Evolutionary conservation across 768 basidiomycete genomes (phyloP).

Genomic region (Stropharia rugosoannulata): DNA sequence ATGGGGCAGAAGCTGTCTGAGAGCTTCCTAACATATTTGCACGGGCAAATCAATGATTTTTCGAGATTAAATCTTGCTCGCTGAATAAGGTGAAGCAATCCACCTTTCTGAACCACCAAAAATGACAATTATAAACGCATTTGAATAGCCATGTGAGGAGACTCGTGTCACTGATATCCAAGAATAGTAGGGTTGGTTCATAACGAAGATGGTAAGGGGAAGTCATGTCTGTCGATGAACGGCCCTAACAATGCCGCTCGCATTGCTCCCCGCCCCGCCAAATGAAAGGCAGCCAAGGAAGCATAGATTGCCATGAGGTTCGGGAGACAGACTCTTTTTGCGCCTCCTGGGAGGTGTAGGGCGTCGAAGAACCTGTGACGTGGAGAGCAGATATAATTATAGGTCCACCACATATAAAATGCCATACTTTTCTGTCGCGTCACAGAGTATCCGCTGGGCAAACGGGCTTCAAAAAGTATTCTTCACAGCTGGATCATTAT

Average conservation of each 20-base stretch:
- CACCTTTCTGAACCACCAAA: neutral
- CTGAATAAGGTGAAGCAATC: neutral
- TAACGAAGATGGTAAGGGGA: neutral
- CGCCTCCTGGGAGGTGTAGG: neutral
- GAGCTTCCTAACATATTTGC: constrained; percentile 43
- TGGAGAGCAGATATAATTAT: neutral
- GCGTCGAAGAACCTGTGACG: neutral
- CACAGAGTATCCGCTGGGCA: too few relatives aligned
- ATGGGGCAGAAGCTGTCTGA: constrained; percentile 56
- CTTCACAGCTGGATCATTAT: too few relatives aligned
- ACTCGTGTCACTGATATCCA: constrained; percentile 3
- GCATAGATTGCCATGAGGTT: neutral
- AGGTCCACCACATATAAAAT: neutral
- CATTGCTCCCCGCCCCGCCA: neutral
- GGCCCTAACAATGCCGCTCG: neutral
- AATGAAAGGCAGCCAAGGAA: neutral
- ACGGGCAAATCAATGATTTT: neutral
- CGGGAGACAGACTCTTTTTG: neutral
- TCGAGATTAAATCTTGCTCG: neutral
- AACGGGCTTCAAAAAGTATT: too few relatives aligned
- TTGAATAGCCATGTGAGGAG: constrained; percentile 1
- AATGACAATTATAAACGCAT: neutral
- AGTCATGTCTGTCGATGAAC: neutral
- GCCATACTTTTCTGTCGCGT: too few relatives aligned
- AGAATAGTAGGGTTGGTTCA: constrained; percentile 2